Evolutionary conservation across 164 flowering plant species (phyloP).

Genomic region (Santalum album): DNA sequence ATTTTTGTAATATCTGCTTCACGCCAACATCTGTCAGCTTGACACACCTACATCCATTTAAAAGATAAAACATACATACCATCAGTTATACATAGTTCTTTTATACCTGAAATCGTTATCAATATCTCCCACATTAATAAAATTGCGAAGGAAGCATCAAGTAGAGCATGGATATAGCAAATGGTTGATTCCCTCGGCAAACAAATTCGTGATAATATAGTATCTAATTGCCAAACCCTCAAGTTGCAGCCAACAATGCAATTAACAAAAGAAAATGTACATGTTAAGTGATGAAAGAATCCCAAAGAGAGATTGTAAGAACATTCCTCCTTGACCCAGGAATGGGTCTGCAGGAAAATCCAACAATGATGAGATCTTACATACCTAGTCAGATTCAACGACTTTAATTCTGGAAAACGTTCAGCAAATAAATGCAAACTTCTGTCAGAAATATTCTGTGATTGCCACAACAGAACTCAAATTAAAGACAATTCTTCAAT

Average conservation of each 20-base stretch:
- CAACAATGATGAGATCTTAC: neutral
- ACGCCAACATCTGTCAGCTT: conserved; percentile 76
- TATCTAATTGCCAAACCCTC: neutral
- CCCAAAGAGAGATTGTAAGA: too few species aligned
- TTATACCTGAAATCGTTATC: neutral
- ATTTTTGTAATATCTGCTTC: conserved; percentile 47
- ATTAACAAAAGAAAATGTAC: neutral
- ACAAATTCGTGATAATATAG: neutral
- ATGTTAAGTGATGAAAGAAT: too few species aligned
- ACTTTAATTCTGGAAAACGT: conserved; percentile 46
- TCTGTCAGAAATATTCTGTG: conserved; percentile 61
- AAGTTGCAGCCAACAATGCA: neutral
- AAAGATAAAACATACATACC: neutral
- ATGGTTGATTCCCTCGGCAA: neutral
- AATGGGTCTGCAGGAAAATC: neutral
- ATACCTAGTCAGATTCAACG: conserved; percentile 78
- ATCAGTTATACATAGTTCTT: neutral
- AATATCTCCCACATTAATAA: too few species aligned
- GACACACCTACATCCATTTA: conserved; percentile 46
- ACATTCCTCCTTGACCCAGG: too few species aligned
- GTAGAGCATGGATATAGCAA: neutral
- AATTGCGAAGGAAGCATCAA: neutral
- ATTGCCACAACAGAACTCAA: conserved; percentile 9
- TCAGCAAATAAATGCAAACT: conserved; percentile 58
- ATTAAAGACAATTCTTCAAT: neutral